Percentiles rank a stretch among this genome's conserved stretches.
Evolutionary conservation across 2,329 filamentous ascomycete species (phyloP).

Genomic region (Metarhizium rileyi): DNA sequence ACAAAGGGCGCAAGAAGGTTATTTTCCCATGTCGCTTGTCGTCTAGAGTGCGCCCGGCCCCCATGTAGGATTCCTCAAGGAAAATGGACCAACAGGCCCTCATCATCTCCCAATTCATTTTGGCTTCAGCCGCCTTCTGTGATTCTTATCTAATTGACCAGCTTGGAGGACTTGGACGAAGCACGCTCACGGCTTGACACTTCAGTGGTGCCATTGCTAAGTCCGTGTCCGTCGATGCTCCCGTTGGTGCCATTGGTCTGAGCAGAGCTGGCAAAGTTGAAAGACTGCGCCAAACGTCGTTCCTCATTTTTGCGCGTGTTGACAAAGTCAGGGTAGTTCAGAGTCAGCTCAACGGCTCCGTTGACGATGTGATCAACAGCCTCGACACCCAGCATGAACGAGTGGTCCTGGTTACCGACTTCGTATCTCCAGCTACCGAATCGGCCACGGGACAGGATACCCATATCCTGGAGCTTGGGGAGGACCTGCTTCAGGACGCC

Average conservation of each 20-base stretch:
- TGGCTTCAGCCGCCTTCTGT: background rate
- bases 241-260: slow-evolving; percentile 22
- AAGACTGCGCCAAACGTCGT: slow-evolving; percentile 34
- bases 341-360: slow-evolving; percentile 80
- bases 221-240: slow-evolving; percentile 6
- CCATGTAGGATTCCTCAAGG: background rate
- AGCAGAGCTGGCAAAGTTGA: slow-evolving; percentile 25
- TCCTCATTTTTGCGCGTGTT: slow-evolving; percentile 60
- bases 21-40: background rate
- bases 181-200: slow-evolving; percentile 27
- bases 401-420: slow-evolving; percentile 93
- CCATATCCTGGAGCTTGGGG: slow-evolving; percentile 82
- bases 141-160: slow-evolving; percentile 17
- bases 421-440: slow-evolving; percentile 99
- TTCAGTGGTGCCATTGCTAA: slow-evolving; percentile 6
- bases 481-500: slow-evolving; percentile 87
- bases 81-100: background rate
- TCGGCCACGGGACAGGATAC: slow-evolving; percentile 89
- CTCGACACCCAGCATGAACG: slow-evolving; percentile 94
- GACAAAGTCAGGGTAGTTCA: slow-evolving; percentile 96
- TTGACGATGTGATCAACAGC: slow-evolving; percentile 84
- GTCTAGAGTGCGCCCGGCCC: background rate
- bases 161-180: slow-evolving; percentile 24
- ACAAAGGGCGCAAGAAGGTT: background rate
- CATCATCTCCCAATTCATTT: background rate